These are phyloP conservation scores for Tricholoma saponaceum DNA, from an alignment of 768 basidiomycete species.

Conservation along the genomic window DNA sequence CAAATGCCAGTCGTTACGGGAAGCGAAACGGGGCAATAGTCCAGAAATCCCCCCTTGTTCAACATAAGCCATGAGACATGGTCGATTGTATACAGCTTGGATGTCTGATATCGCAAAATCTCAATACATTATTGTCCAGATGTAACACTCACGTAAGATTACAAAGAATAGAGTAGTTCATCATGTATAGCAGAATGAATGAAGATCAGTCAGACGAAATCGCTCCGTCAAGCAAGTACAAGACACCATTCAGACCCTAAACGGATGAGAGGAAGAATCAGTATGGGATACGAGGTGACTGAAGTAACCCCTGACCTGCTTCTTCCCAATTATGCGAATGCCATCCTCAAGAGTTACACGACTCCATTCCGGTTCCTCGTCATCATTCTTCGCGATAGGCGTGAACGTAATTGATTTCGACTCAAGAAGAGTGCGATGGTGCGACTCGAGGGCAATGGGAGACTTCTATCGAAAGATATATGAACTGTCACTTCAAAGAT, in stretches of 20 bases:
- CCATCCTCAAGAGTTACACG: conserved; percentile 53
- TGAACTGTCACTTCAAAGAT: neutral
- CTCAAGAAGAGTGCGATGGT: conserved; percentile 55
- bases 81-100: neutral
- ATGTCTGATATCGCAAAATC: neutral
- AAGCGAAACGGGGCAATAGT: neutral
- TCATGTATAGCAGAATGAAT: neutral
- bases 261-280: neutral
- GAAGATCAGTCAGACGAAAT: conserved; percentile 26
- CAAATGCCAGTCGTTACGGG: neutral
- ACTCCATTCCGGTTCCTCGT: conserved; percentile 49
- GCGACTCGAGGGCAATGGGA: conserved; percentile 41
- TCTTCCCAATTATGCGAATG: conserved; percentile 52
- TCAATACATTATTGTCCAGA: neutral
- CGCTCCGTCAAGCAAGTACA: conserved; percentile 57
- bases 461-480: conserved; percentile 31
- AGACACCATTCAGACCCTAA: conserved; percentile 51
- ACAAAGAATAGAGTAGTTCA: neutral
- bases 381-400: conserved; percentile 28
- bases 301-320: conserved; percentile 42
- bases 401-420: conserved; percentile 57
- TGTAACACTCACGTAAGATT: conserved; percentile 4
- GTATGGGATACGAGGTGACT: neutral
- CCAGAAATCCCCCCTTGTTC: neutral
- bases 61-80: no score